Evolutionary conservation across 2,329 filamentous ascomycete species (phyloP), one percentile per base, ranked within the genome.

Genomic region (Tolypocladium capitatum): DNA sequence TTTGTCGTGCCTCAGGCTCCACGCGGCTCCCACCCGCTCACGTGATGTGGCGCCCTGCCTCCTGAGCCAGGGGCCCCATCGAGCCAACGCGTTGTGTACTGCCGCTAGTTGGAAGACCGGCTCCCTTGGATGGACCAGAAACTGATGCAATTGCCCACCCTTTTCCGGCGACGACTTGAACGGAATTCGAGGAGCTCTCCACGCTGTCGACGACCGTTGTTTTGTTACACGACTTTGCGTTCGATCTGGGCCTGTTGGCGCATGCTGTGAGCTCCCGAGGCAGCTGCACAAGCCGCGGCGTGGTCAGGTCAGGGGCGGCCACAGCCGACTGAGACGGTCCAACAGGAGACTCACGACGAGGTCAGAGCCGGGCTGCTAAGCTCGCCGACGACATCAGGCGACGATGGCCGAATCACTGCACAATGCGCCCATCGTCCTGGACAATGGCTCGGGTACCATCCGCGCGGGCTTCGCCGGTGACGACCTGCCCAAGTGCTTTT

Each of bases 381-480:
- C 33, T 16, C 36, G 11, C 6, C 24, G 21, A 21, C 30, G 16
- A 21, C 5, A 34, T 20, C 20, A 31, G 35, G 9, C 46, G 18
- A 30, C 33, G 14, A 80, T 80, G 76, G 68, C 75, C 52, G 76
- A 80, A 55, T 72, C 72, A 49, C 81, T 97, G 48, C 92, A 96
- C 75, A 98, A 98, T 75, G 90, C 89, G 56, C 90, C 92, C 50
- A 95, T 98, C 67, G 92, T 98, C 63, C 86, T 98, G 61, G 92
- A 98, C 78, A 98, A 98, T 71, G 92, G 92, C 61, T 96, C 90
- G 56, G 92, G 92, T 55, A 98, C 92, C 5, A 97, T 98, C 64
- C 81, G 94, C 64, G 92, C 92, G 47, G 92, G 92, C 21, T 98
- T 97, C 64, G 92, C 92, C 33, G 92, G 92, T 56, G 90, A 96